These are phyloP conservation scores for Euryodendron excelsum DNA, from an alignment of 148 eudicot species.

Conservation along the genomic window DNA sequence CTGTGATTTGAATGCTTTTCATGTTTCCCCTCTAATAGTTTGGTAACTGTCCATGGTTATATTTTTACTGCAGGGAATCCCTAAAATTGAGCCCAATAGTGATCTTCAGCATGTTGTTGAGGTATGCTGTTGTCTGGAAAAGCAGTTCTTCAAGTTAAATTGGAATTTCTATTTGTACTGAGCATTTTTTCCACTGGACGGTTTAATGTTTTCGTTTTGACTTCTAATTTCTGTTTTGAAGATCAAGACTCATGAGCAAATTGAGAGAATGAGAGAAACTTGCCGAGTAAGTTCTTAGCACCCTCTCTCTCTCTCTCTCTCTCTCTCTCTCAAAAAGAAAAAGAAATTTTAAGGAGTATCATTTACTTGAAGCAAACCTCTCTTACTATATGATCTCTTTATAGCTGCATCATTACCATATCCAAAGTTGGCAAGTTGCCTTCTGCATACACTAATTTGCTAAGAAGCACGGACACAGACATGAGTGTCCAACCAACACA, in stretches of 20 bases:
- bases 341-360: not conserved
- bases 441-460: not conserved
- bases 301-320: constrained; percentile 4
- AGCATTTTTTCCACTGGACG: not conserved
- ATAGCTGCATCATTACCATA: not conserved
- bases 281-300: constrained; percentile 53
- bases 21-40: not conserved
- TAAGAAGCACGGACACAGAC: no score
- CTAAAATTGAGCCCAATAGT: constrained; percentile 84
- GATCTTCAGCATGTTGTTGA: constrained; percentile 83
- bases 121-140: constrained; percentile 40
- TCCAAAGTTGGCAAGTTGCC: not conserved
- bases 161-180: not conserved
- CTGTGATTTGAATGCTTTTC: constrained; percentile 3
- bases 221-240: constrained; percentile 33
- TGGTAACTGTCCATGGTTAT: not conserved
- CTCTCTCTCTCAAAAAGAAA: not conserved
- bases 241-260: constrained; percentile 84
- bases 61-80: constrained; percentile 59
- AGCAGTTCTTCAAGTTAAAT: not conserved
- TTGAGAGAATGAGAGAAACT: constrained; percentile 89
- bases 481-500: no score
- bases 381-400: not conserved
- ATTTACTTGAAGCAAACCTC: not conserved
- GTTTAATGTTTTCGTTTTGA: constrained; percentile 14